Conservation (phyloP, 768 basidiomycete species). For the Cystobasidium tubakii region DNA sequence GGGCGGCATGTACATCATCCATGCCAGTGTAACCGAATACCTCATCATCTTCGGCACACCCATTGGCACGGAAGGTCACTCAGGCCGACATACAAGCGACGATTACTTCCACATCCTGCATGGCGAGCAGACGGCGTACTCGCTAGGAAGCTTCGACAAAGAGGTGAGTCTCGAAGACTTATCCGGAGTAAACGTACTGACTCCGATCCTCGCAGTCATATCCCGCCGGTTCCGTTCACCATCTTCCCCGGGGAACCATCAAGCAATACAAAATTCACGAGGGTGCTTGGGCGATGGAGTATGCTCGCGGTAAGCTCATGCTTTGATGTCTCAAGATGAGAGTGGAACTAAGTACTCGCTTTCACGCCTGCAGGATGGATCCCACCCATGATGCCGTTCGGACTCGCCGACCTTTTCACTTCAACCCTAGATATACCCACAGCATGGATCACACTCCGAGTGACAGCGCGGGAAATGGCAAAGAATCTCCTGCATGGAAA, state of each 20-base stretch:
- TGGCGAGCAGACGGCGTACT: conserved; percentile 92
- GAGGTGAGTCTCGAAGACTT: conserved; percentile 54
- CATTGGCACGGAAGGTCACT: conserved; percentile 92
- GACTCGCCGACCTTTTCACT: conserved; percentile 72
- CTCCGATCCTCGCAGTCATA: conserved; percentile 54
- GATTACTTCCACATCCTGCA: conserved; percentile 95
- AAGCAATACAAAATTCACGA: conserved; percentile 99
- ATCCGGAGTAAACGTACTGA: neutral
- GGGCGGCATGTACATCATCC: conserved; percentile 87
- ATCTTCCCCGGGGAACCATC: conserved; percentile 69
- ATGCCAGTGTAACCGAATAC: conserved; percentile 94
- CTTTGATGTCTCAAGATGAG: neutral
- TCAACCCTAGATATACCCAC: conserved; percentile 86
- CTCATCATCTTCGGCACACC: conserved; percentile 71
- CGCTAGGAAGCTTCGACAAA: conserved; percentile 70
- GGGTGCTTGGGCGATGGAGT: conserved; percentile 91
- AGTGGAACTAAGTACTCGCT: neutral
- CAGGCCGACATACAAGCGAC: conserved; percentile 87
- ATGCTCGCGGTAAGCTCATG: conserved; percentile 67
- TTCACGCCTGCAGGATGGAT: conserved; percentile 70
- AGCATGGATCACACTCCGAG: conserved; percentile 66
- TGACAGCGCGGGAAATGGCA: conserved; percentile 77
- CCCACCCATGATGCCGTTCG: conserved; percentile 91
- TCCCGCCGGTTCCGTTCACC: conserved; percentile 73
- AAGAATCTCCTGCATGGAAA: conserved; percentile 77